Base-by-base conservation (phyloP, 2,329 filamentous ascomycete species). In the Sporothrix curviconia region DNA sequence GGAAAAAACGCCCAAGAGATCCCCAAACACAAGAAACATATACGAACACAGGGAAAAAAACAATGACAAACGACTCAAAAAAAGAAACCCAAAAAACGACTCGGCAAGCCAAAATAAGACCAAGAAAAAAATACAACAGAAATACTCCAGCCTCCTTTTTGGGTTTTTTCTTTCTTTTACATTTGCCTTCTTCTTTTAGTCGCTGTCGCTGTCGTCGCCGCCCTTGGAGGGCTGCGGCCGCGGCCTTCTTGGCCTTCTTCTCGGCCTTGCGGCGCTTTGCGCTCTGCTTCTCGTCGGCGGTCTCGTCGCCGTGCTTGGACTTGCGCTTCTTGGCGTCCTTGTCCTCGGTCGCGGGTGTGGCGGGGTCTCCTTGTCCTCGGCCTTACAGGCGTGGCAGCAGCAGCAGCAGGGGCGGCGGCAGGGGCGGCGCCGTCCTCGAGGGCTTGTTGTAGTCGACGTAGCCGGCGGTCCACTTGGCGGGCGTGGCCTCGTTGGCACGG, bases 401-500 rank as follows among this genome's bases (percentile, higher is more conserved):
- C 68, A 25, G 72, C 71, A 19, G 78, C 72, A 12, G 72, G 68
- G 57, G 79, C 73, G 59, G 74, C 68, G 19, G 75, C 68, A 36
- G 78, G 74, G 60, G 74, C 68, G 17, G 74, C 69, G 34, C 71
- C 64, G 37, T 68, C 73, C 49, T 73, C 74, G 54, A 76, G 72
- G 80, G 76, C 40, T 81, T 80, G 68, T 81, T 85, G 77, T 85
- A 96, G 77, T 97, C 94, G 75, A 91, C 92, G 82, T 99, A 99
- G 64, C 89, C 88, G 37, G 82, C 76, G 66, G 89, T 91, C 94
- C 94, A 99, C 76, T 94, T 90, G 66, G 91, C 85, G 25, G 94
- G 94, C 5, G 94, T 99, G 63, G 86, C 84, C 72, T 96, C 92
- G 74, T 97, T 99, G 66, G 89, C 75, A 59, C 92, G 87, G 65